Conservation (phyloP, 257 asterid species). For the Fraxinus pennsylvanica region DNA sequence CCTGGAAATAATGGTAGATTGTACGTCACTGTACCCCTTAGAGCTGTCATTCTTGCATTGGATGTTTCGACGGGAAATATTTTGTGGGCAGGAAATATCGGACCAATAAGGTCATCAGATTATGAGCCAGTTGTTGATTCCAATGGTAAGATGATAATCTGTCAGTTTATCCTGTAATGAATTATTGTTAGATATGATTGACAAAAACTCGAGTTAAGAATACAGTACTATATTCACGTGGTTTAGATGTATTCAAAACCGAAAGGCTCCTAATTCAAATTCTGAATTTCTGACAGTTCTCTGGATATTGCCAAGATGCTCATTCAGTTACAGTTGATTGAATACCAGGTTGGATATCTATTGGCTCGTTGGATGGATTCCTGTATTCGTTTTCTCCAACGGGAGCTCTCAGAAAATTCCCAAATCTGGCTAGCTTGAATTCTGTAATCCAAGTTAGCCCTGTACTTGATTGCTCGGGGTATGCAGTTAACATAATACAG, state of each 20-base stretch:
- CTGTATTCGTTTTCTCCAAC: slow-evolving; percentile 82
- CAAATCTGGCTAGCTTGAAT: slow-evolving; percentile 39
- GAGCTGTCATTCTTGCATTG: slow-evolving; percentile 56
- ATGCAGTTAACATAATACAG: slow-evolving; percentile 64
- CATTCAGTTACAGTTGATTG: slow-evolving; percentile 18
- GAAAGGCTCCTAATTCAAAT: neutral
- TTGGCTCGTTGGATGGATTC: slow-evolving; percentile 86
- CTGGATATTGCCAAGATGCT: neutral
- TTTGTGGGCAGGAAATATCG: slow-evolving; percentile 70
- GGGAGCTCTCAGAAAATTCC: slow-evolving; percentile 63
- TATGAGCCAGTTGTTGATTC: slow-evolving; percentile 75
- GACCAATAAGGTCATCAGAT: slow-evolving; percentile 70
- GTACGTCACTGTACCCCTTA: slow-evolving; percentile 56
- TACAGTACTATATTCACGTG: neutral
- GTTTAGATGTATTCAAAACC: neutral
- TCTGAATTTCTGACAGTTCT: neutral
- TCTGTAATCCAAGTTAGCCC: slow-evolving; percentile 76
- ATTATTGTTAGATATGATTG: neutral
- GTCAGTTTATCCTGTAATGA: neutral
- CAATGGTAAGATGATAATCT: slow-evolving; percentile 50
- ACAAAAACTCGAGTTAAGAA: neutral
- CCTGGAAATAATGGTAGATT: slow-evolving; percentile 78
- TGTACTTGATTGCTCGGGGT: slow-evolving; percentile 82
- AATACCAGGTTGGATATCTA: slow-evolving; percentile 85
- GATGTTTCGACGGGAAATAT: slow-evolving; percentile 68